Evolutionary conservation across 768 basidiomycete species (phyloP), one percentile per base, ranked within the genome.

Genomic region (Mycena rosella): DNA sequence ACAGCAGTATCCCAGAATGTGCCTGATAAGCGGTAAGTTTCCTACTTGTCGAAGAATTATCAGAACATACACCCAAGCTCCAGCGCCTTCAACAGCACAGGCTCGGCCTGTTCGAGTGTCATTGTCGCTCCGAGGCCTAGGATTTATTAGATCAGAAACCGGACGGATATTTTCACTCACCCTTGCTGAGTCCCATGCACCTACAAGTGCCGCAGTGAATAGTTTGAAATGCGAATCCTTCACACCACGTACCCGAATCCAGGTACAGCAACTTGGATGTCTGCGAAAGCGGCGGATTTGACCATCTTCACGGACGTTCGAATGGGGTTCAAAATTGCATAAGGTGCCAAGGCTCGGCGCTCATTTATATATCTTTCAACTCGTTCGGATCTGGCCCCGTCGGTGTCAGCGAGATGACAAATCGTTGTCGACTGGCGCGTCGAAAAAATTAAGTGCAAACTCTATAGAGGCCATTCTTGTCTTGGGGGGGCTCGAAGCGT

Each of bases 1-100:
- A 45, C 44, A 45, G 44, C 44, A 22, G 44, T 45, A 45, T 45
- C 44, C 44, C 44, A 45, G 13, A 45, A 45, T 45, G 44, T 45
- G 44, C 44, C 44, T 45, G 44, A 4, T 22, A 45, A 4, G 14
- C n/a, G 6, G 44, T 42, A 42, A 42, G 44, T 45, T 5, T 34
- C 11, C 32, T 6, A 34, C 6, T 34, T 34, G 32, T 34, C 6
- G 32, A 34, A 34, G 5, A 11, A 34, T 34, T 34, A 11, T 5
- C 5, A n/a, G 44, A 45, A 45, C 44, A 7, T 45, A 45, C 44
- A 45, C 13, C 44, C 44, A 14, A 45, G 44, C 44, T 45, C 44
- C 20, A 45, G 44, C 20, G 22, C 44, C 44, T 22, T 45, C 6
- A 45, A 13, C 44, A 45, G 4, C 6, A 45, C 44, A 45, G 44